Base-by-base conservation (phyloP, 164 flowering plant species). In the Malania oleifera region DNA sequence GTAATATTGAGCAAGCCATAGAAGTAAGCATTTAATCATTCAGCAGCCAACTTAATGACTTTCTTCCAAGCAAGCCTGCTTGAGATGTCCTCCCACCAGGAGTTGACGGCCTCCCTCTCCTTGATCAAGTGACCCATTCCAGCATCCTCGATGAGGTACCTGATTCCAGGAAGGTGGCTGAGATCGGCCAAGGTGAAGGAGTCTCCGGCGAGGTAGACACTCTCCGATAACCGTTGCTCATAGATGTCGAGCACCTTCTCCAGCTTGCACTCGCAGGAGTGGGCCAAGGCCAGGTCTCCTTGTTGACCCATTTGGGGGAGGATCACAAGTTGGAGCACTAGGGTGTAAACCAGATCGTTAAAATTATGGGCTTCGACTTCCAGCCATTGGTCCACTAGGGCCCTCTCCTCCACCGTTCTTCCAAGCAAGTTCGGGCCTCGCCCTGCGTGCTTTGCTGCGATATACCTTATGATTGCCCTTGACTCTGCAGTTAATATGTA, bases 361-460 rank as follows among this genome's bases (percentile, higher is more conserved):
- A 73, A 83, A 65, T 82, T 84, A 72, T 89, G 83, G 1, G 84
- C 77, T 64, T 89, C 96, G 19, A 86, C 86, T 63, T 86, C 96
- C 0, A 86, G 73, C 93, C 96, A 89, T 61, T 89, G 95, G 25
- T 89, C 87, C 23, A 85, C 82, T 44, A 82, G 10, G 7, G 91
- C 96, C 60, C 50, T 60, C 64, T 89, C 86, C 60, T 87, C 87
- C 18, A 75, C 15, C 0, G 79, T 82, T 17, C 24, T 62, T 2
- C 96, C 90, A 17, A 79, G 52, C 7, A 87, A 80, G 31, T 83
- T 70, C 3, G 77, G 48, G 1, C 86, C 83, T 0, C 51, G 57
- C 38, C 72, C 70, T 0, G 69, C 85, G 24, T 81, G 73, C 60
- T 89, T 86, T 12, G 78, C 65, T 39, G 89, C 86, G 13, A 74